Conservation (phyloP, 192 early-diverging fungal species). For the Glomus cerebriforme region DNA sequence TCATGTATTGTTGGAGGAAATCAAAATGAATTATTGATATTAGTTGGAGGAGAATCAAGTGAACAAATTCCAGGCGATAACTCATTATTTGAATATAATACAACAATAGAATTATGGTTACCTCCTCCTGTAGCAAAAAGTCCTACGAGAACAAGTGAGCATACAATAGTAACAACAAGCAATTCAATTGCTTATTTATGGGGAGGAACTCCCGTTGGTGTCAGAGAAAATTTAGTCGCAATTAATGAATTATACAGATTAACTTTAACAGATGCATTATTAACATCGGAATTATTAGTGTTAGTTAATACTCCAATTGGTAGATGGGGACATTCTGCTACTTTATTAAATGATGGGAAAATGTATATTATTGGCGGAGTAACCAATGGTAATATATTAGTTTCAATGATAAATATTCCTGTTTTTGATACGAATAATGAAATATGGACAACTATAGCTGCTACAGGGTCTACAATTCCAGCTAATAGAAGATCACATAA, state of each 20-base stretch:
- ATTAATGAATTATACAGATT: background rate
- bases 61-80: background rate
- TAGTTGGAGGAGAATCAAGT: slow-evolving; percentile 28
- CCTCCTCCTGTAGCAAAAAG: background rate
- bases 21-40: slow-evolving; percentile 18
- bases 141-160: slow-evolving; percentile 21
- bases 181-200: slow-evolving; percentile 32
- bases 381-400: background rate
- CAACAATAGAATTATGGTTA: background rate
- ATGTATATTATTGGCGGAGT: slow-evolving; percentile 34
- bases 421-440: background rate
- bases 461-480: background rate
- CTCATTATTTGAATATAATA: slow-evolving; percentile 1
- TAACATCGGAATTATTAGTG: background rate
- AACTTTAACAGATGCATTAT: background rate
- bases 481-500: background rate
- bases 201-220: slow-evolving; percentile 18
- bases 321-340: slow-evolving; percentile 27
- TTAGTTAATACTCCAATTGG: background rate
- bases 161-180: slow-evolving; percentile 17
- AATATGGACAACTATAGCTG: background rate
- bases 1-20: slow-evolving; percentile 21
- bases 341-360: slow-evolving; percentile 27
- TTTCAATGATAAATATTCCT: background rate
- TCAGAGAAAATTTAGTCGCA: background rate